These are phyloP conservation scores for Lachnum nothofagi DNA, from an alignment of 2,329 filamentous ascomycete species.

Conservation along the genomic window DNA sequence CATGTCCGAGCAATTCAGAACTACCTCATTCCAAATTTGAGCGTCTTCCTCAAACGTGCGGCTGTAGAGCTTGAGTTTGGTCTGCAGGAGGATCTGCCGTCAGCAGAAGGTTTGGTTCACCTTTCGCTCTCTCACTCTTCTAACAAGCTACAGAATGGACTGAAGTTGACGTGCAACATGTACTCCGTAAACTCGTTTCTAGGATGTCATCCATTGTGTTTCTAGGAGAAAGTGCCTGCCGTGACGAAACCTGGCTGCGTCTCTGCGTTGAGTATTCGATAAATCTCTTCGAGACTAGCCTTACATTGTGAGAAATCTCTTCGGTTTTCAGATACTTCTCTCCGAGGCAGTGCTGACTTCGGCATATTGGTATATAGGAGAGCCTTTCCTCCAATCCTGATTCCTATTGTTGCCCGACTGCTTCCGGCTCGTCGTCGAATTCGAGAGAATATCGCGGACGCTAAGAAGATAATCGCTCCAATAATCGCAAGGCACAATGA, in stretches of 20 bases:
- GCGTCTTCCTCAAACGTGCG: no score
- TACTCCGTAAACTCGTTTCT: background rate
- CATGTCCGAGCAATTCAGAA: no score
- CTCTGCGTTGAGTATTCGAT: background rate
- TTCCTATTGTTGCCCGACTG: background rate
- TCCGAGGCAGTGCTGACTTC: no score
- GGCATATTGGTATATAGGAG: no score
- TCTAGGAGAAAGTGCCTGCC: background rate
- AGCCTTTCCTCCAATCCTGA: no score
- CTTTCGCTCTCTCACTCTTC: no score
- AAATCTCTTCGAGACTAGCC: background rate
- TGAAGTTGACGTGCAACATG: background rate
- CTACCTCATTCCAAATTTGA: no score
- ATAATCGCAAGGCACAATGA: background rate
- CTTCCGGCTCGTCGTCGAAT: slow-evolving; percentile 1
- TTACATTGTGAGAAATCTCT: background rate
- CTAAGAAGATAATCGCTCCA: background rate
- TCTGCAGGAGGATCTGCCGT: no score
- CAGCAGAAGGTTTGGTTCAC: no score
- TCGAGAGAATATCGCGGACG: background rate
- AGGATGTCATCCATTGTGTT: slow-evolving; percentile 16
- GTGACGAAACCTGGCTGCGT: slow-evolving; percentile 2
- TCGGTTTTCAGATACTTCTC: background rate
- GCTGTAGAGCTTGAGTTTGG: no score
- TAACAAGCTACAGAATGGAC: slow-evolving; percentile 1